Conservation (phyloP, 1,284 basidiomycete species). For the Tilletia setariae region DNA sequence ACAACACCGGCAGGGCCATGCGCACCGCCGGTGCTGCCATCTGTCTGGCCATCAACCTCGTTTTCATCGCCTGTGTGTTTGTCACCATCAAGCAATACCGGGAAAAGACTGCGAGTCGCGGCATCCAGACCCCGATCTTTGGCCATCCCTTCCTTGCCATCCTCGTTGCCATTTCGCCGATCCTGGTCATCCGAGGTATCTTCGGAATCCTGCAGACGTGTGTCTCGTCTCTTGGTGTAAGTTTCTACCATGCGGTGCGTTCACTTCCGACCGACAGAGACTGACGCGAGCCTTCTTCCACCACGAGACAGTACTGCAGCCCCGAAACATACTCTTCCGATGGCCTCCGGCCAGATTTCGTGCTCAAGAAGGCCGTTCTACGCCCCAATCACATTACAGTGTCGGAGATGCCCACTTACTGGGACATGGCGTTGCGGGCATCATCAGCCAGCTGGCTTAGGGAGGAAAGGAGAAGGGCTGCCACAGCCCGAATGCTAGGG, state of each 20-base stretch:
- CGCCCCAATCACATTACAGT: too few species aligned
- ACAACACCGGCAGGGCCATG: neutral
- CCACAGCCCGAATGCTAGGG: too few species aligned
- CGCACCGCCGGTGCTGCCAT: neutral
- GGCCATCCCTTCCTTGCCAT: neutral
- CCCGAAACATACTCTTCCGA: neutral
- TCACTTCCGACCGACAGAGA: too few species aligned
- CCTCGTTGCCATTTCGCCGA: neutral
- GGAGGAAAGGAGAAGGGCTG: too few species aligned
- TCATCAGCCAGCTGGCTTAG: too few species aligned
- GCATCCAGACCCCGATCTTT: neutral
- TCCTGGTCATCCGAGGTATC: neutral
- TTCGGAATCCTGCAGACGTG: conserved; percentile 2
- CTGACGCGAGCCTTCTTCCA: too few species aligned
- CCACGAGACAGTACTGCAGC: neutral
- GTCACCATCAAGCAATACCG: neutral
- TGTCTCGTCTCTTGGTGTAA: neutral
- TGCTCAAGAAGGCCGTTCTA: conserved; percentile 8
- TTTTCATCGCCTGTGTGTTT: neutral
- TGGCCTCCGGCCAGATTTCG: neutral
- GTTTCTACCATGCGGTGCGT: too few species aligned
- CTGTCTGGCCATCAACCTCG: conserved; percentile 11
- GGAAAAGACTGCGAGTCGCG: neutral
- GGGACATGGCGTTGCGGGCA: too few species aligned
- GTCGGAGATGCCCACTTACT: too few species aligned